These are phyloP conservation scores for Jasminum sambac DNA, from an alignment of 257 asterid genomes.

Conservation along the genomic window DNA sequence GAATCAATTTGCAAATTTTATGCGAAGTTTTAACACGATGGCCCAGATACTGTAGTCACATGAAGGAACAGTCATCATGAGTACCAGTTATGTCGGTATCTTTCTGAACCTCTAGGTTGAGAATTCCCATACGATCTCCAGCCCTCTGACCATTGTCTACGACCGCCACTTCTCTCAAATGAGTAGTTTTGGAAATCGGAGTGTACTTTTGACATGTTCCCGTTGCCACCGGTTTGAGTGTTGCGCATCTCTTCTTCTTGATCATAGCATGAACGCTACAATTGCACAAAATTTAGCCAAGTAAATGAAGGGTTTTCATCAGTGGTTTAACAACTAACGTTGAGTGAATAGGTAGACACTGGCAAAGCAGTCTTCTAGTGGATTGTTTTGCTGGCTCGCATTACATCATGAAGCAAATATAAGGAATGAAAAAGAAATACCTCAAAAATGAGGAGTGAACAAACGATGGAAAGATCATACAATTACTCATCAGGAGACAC, in stretches of 20 bases:
- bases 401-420: neutral
- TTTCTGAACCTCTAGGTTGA: constrained; percentile 44
- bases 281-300: constrained; percentile 27
- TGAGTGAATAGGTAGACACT: neutral
- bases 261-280: constrained; percentile 78
- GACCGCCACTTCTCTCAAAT: constrained; percentile 48
- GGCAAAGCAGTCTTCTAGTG: neutral
- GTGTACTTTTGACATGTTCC: constrained; percentile 31
- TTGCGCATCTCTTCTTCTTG: constrained; percentile 76
- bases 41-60: constrained; percentile 15
- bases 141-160: constrained; percentile 57
- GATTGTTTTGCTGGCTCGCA: neutral
- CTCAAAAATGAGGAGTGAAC: neutral
- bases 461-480: neutral
- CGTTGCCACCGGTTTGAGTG: constrained; percentile 47
- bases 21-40: neutral
- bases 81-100: constrained; percentile 47
- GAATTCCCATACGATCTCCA: constrained; percentile 51
- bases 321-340: neutral
- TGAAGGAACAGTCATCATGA: constrained; percentile 20
- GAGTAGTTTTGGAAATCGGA: constrained; percentile 46
- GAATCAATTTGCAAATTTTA: neutral
- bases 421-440: neutral
- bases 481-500: neutral
- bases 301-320: neutral